Percentiles rank a stretch among this genome's conserved stretches.
Evolutionary conservation across 1,284 basidiomycete species (phyloP).

Genomic region (Cutaneotrichosporon dermatis): DNA sequence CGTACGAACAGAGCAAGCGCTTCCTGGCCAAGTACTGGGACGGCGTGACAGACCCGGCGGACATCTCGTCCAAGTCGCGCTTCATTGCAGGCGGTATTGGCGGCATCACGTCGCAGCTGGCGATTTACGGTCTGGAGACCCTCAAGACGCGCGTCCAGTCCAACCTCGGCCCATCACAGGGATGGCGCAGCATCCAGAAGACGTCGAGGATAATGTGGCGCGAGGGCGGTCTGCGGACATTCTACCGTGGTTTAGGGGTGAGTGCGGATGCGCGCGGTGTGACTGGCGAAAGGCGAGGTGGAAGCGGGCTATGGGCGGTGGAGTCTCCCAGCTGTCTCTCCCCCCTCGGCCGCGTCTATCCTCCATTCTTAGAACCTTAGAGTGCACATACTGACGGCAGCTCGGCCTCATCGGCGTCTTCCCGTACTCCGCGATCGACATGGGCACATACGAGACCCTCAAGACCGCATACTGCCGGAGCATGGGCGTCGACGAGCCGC

Average conservation of each 20-base stretch:
- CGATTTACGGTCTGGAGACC: conserved; percentile 50
- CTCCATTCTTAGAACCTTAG: too few relatives aligned
- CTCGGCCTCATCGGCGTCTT: conserved; percentile 86
- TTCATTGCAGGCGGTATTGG: conserved; percentile 95
- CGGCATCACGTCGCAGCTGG: conserved; percentile 88
- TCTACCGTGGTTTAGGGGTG: conserved; percentile 86
- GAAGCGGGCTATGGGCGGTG: too few relatives aligned
- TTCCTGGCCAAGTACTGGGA: conserved; percentile 91
- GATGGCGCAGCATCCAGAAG: conserved; percentile 59
- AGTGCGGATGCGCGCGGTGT: conserved; percentile 39
- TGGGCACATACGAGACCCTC: conserved; percentile 90
- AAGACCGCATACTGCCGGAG: conserved; percentile 77
- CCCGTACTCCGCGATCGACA: conserved; percentile 84
- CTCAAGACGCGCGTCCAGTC: conserved; percentile 90
- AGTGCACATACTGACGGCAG: conserved; percentile 48
- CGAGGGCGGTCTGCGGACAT: conserved; percentile 75
- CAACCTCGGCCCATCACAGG: conserved; percentile 58
- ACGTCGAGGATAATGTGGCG: conserved; percentile 64
- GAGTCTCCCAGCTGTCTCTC: too few relatives aligned
- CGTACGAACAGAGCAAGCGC: conserved; percentile 93
- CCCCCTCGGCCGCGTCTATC: too few relatives aligned
- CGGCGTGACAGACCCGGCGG: conserved; percentile 77
- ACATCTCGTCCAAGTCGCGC: conserved; percentile 85
- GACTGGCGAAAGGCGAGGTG: too few relatives aligned
- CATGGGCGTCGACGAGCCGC: conserved; percentile 74